Base-by-base conservation (phyloP, 306 rosid species). In the Cucumis hystrix region DNA sequence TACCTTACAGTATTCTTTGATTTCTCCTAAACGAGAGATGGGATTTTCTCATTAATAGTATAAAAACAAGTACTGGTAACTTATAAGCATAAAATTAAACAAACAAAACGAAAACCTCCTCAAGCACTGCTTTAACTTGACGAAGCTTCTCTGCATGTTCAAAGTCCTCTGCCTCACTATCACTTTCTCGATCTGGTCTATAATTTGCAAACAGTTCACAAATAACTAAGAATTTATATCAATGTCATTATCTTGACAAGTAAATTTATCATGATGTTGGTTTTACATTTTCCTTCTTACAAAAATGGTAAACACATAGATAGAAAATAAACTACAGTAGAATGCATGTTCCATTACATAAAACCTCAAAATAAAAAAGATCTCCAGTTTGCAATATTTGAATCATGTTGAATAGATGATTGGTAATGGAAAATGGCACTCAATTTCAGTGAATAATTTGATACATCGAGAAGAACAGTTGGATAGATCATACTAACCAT, bases 121-220 rank as follows among this genome's bases (percentile, higher is more conserved):
- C 99, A 65, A 95, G 99, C 79, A 95, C 97, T 49, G 97, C 99
- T 89, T 92, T 95, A 81, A 95, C 99, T 89, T 92, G 99, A 70
- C 97, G 97, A 73, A 95, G 97, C 89, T 89, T 95, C 88, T 95
- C 99, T 83, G 96, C 92, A 88, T 92, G 99, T 81, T 92, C 99
- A 71, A 95, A 43, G 87, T 92, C 97, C 87, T 95, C 99, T 33
- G 97, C 91, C 79, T 95, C 99, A 81, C 91, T 89, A 70, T 95
- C 97, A 85, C 97, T 91, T 85, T 89, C 97, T 61, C 79, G 89
- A 85, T 79, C 99, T 70, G 86, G 96, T 80, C 99, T 95, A 80
- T 45, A 90, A 35, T 86, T 79, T 47, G 82, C 76, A 79, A 75
- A 80, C 56, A 56, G 37, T 77, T 72, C n/a, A 20, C 56, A 21